Base-by-base conservation (phyloP, 2,329 filamentous ascomycete species). In the Paraphaeosphaeria minitans region DNA sequence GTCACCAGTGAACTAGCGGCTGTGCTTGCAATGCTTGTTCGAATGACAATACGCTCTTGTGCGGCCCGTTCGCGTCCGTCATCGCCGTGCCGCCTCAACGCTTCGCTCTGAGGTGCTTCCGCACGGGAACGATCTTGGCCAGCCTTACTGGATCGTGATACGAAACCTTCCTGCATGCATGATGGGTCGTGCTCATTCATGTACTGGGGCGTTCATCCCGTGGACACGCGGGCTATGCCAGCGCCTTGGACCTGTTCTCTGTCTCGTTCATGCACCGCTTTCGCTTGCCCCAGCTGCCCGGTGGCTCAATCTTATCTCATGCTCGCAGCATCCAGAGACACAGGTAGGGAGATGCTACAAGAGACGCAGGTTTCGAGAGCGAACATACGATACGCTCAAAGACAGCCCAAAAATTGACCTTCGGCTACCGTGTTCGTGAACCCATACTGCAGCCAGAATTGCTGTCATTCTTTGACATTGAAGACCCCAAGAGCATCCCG, bases 141-240 rank as follows among this genome's bases (percentile, higher is more conserved):
- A 37, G 22, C 27, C 51, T 43, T 37, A 43, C 37, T 14, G 24
- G 14, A n/a, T 45, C 22, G 29, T 21, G 27, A 37, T 46, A 53
- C 51, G 29, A 45, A 35, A 29, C 29, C 31, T 35, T 27, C n/a
- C 29, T 29, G 24, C 37, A 37, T 53, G 41, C 27, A 53, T 22
- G 10, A 12, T 5, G 41, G 19, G 21, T 24, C 37, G 39, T 45
- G 51, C 41, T 45, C 41, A 53, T 22, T 53, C 35, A 53, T 43
- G 22, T 31, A 12, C 27, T 24, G 51, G 51, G 51, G 51, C 51
- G 51, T 53, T 45, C 41, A 43, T 42, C 41, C 27, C 29, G n/a
- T n/a, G 24, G 27, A 12, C n/a, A 45, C 4, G 14, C 19, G 41
- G 51, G 29, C 51, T 53, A 45, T 45, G 50, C 31, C 50, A 53